These are phyloP conservation scores for Aspergillus brasiliensis DNA, from an alignment of 2,329 filamentous ascomycete genomes.

Conservation along the genomic window DNA sequence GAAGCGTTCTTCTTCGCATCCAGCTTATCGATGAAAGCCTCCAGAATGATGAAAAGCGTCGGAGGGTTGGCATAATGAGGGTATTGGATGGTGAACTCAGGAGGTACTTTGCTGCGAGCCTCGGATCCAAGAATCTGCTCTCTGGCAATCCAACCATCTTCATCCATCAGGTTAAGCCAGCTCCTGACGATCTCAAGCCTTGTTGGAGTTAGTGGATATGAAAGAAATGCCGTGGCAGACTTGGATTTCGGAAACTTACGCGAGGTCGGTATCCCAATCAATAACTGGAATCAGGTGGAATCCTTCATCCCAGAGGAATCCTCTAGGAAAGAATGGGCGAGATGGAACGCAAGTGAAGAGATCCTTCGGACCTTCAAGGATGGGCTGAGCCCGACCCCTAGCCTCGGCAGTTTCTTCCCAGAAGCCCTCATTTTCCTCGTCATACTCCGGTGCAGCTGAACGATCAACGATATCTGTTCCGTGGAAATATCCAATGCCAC, in stretches of 20 bases:
- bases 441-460: slow-evolving; percentile 88
- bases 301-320: slow-evolving; percentile 97
- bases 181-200: slow-evolving; percentile 81
- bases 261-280: slow-evolving; percentile 91
- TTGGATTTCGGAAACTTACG: slow-evolving; percentile 46
- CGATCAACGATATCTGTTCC: slow-evolving; percentile 86
- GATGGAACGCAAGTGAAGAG: slow-evolving; percentile 92
- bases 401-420: slow-evolving; percentile 90
- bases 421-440: slow-evolving; percentile 92
- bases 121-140: slow-evolving; percentile 93
- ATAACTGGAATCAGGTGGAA: slow-evolving; percentile 90
- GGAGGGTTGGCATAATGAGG: slow-evolving; percentile 97
- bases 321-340: slow-evolving; percentile 91
- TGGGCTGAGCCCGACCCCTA: slow-evolving; percentile 66
- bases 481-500: slow-evolving; percentile 93
- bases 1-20: slow-evolving; percentile 47
- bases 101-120: slow-evolving; percentile 90
- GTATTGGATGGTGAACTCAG: slow-evolving; percentile 92
- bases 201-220: slow-evolving; percentile 19
- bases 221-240: not conserved
- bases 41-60: slow-evolving; percentile 86
- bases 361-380: slow-evolving; percentile 78
- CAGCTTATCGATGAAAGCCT: slow-evolving; percentile 79
- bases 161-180: slow-evolving; percentile 95
- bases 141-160: slow-evolving; percentile 94